Base-by-base conservation (phyloP, 306 rosid genomes). In the Lathyrus tuberosus region DNA sequence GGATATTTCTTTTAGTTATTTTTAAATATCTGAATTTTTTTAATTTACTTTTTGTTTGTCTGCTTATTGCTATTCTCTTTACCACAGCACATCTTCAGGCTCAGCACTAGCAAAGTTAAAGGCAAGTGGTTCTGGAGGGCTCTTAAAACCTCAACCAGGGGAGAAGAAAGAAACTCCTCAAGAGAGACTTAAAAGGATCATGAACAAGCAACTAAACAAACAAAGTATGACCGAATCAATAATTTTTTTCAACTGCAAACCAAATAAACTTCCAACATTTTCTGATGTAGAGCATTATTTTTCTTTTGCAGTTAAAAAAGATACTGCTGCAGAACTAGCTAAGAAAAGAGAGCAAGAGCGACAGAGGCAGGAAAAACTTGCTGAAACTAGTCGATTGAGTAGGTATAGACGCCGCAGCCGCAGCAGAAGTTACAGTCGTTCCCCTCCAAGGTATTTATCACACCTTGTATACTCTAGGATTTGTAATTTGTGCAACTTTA, bases 111-210 rank as follows among this genome's bases (percentile, higher is more conserved):
- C 97, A 46, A 91, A 95, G 83, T 75, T 94, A 58, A 82, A 94
- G 84, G 84, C 87, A 70, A 83, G 92, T 83, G 70, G 91, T 65
- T 90, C 97, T 75, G 90, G 85, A 49, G 96, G 90, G 20, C 71
- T 83, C 71, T 76, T 79, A 65, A 90, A 94, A 73, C 89, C 75
- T 81, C 96, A 66, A 77, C 90, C 67, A 28, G 96, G 80, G 73
- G 97, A 87, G 88, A 95, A 88, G 87, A 95, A 95, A 81, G 97
- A 95, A 87, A 95, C 99, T 62, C 99, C 99, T 70, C 99, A 91
- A 76, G 99, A 95, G 83, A 84, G 99, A 67, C 95, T 95, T n/a
- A 95, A 91, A 80, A 84, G 99, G 78, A 95, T 95, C 81, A 95
- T 91, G 99, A 95, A 88, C 84, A 90, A 64, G 77, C 99, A 95